A percentile compares a stretch with the other conserved stretches of the same genome.
phyloP scores from a whole-genome alignment of 176 grass and related monocot genomes.

The Stipa capillata region DNA sequence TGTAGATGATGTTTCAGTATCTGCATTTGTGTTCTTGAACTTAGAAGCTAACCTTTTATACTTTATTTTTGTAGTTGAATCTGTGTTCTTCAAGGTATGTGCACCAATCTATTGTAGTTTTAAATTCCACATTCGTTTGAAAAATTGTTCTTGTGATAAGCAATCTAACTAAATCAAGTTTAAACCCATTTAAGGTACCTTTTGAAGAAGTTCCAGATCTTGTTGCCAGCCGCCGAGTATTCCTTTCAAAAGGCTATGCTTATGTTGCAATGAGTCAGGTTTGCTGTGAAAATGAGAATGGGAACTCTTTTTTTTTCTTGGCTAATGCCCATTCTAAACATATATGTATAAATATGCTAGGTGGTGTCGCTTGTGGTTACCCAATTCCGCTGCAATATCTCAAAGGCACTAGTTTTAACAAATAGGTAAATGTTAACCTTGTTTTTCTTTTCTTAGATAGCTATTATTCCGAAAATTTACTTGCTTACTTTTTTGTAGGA shows the following conservation, averaged over 20 bases:
- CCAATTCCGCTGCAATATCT: constrained; percentile 90
- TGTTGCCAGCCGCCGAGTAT: constrained; percentile 63
- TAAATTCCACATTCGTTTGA: background rate
- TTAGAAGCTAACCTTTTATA: constrained; percentile 16
- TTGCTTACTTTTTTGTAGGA: background rate
- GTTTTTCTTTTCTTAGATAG: background rate
- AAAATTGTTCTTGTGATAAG: background rate
- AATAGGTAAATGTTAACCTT: constrained; percentile 51
- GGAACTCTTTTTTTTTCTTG: constrained; percentile 4
- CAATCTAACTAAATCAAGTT: constrained; percentile 1
- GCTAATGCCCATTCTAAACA: background rate
- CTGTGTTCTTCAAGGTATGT: constrained; percentile 80
- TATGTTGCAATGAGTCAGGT: constrained; percentile 98
- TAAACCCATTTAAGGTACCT: constrained; percentile 53
- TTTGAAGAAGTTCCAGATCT: constrained; percentile 97
- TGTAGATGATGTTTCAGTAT: background rate
- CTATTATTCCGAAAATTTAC: background rate
- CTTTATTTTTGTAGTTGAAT: constrained; percentile 61
- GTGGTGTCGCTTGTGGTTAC: constrained; percentile 90
- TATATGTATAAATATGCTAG: constrained; percentile 37
- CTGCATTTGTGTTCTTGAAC: background rate
- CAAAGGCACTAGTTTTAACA: constrained; percentile 85
- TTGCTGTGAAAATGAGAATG: constrained; percentile 1
- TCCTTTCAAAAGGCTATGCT: constrained; percentile 86
- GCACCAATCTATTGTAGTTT: background rate